Conservation (phyloP, 805 yeast species). For the Jamesozyma jinghongensis region DNA sequence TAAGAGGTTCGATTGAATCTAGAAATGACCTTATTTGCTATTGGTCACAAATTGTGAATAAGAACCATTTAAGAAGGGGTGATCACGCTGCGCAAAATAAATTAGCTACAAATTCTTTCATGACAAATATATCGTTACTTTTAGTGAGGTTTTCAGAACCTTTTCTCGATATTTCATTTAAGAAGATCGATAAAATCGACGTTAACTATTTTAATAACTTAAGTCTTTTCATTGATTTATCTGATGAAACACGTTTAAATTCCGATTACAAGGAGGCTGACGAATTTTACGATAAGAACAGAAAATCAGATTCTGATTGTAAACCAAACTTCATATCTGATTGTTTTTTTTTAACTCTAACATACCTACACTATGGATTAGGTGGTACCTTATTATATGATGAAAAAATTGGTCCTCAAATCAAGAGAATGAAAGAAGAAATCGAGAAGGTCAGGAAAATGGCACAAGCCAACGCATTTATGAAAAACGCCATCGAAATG, state of each 20-base stretch:
- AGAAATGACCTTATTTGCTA: constrained; percentile 56
- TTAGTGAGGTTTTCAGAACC: constrained; percentile 73
- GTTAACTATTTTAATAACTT: constrained; percentile 52
- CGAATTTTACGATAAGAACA: constrained; percentile 40
- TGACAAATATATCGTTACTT: constrained; percentile 64
- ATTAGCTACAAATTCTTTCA: constrained; percentile 69
- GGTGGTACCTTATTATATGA: constrained; percentile 64
- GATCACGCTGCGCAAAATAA: constrained; percentile 62
- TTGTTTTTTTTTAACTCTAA: constrained; percentile 69
- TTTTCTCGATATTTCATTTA: constrained; percentile 56
- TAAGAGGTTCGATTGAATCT: constrained; percentile 61
- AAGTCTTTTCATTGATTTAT: constrained; percentile 48
- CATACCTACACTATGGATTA: constrained; percentile 79
- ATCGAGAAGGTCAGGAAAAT: constrained; percentile 28
- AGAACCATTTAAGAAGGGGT: constrained; percentile 81
- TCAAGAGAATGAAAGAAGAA: constrained; percentile 38
- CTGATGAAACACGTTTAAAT: constrained; percentile 76
- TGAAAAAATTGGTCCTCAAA: constrained; percentile 44
- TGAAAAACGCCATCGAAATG: constrained; percentile 12
- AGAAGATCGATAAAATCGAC: constrained; percentile 72
- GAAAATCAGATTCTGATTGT: constrained; percentile 26
- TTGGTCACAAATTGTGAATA: constrained; percentile 66
- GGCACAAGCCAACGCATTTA: constrained; percentile 2
- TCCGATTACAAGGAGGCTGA: constrained; percentile 65
- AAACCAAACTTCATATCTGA: constrained; percentile 78